Evolutionary conservation across 495 filamentous ascomycete genomes (phyloP).

Genomic region (Podospora tetraspora): DNA sequence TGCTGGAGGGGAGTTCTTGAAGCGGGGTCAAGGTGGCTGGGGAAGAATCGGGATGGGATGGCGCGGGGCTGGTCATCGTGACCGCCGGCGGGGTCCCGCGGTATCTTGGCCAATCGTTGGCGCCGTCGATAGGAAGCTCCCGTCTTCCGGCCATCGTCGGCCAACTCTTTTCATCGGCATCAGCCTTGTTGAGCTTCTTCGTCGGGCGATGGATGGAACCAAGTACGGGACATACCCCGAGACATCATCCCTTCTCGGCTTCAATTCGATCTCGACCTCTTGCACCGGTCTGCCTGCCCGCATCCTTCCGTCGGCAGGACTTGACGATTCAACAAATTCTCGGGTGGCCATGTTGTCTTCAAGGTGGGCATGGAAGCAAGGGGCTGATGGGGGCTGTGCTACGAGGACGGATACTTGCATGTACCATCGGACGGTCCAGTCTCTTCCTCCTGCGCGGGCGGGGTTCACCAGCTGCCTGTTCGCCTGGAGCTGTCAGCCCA

Average conservation of each 20-base stretch:
- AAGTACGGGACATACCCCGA: too few relatives aligned
- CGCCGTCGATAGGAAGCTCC: too few relatives aligned
- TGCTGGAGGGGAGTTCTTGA: slow-evolving; percentile 10
- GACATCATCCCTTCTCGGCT: too few relatives aligned
- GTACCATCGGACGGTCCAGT: neutral
- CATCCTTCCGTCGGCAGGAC: neutral
- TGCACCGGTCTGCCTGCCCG: too few relatives aligned
- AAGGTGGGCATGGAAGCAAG: neutral
- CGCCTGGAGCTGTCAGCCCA: neutral
- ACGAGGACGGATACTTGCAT: neutral
- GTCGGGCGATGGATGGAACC: too few relatives aligned
- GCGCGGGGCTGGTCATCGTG: slow-evolving; percentile 22
- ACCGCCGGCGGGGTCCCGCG: slow-evolving; percentile 6
- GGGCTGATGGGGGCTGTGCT: neutral
- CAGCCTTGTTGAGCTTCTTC: too few relatives aligned
- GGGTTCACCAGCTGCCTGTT: neutral
- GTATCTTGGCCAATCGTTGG: neutral
- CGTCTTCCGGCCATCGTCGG: too few relatives aligned
- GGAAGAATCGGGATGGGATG: slow-evolving; percentile 7
- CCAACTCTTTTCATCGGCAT: too few relatives aligned
- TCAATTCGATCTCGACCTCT: too few relatives aligned
- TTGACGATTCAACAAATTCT: neutral
- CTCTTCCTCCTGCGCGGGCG: neutral
- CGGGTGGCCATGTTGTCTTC: neutral
- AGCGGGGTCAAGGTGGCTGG: slow-evolving; percentile 21